Conservation (phyloP, 495 filamentous ascomycete genomes). For the Cairneyella variabilis region DNA sequence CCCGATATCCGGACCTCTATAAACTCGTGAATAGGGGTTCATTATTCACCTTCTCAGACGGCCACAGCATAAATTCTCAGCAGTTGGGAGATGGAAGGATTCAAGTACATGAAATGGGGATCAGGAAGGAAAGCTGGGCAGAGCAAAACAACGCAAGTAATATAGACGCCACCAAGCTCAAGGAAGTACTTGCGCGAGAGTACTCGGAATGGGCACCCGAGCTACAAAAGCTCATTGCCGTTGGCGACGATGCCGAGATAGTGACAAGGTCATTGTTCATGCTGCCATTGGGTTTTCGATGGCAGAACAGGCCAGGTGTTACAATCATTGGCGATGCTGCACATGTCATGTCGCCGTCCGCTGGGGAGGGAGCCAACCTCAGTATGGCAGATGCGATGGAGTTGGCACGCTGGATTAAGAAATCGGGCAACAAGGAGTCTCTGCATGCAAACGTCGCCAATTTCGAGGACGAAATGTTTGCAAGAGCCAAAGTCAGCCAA, state of each 20-base stretch:
- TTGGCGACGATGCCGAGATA: constrained; percentile 8
- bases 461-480: constrained; percentile 28
- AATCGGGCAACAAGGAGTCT: background rate
- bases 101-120: constrained; percentile 25
- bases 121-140: background rate
- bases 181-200: background rate
- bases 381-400: constrained; percentile 55
- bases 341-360: constrained; percentile 58
- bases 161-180: background rate
- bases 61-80: constrained; percentile 38
- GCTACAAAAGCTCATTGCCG: background rate
- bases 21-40: constrained; percentile 42
- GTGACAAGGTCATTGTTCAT: constrained; percentile 40
- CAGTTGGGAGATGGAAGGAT: constrained; percentile 47
- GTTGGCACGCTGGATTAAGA: constrained; percentile 34
- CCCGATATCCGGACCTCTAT: constrained; percentile 33
- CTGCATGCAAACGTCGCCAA: constrained; percentile 17
- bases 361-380: constrained; percentile 56
- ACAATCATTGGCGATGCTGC: constrained; percentile 62
- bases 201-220: constrained; percentile 5
- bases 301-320: constrained; percentile 42
- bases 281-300: constrained; percentile 47
- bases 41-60: constrained; percentile 40
- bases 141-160: constrained; percentile 5
- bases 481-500: constrained; percentile 12